Conservation (phyloP, 805 yeast genomes). For the Starmerella vitae region DNA sequence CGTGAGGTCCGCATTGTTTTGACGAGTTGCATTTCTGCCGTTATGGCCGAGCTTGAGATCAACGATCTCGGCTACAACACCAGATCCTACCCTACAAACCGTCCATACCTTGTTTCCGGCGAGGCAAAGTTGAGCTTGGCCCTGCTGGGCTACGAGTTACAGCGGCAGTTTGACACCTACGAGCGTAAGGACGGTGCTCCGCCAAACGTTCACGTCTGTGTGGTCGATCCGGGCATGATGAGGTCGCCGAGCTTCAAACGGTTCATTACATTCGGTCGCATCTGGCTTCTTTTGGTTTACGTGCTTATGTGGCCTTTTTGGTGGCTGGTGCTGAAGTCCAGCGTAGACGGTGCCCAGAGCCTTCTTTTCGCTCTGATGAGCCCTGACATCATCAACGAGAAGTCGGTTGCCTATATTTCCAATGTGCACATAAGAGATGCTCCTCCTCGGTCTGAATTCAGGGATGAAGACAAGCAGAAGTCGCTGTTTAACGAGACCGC, state of each 20-base stretch:
- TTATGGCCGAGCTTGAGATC: conserved; percentile 52
- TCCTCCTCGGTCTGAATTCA: conserved; percentile 49
- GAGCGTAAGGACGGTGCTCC: conserved; percentile 59
- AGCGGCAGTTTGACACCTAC: conserved; percentile 43
- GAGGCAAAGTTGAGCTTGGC: conserved; percentile 65
- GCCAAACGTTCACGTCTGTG: conserved; percentile 50
- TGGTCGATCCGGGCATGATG: conserved; percentile 88
- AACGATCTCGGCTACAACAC: conserved; percentile 43
- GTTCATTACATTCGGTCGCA: conserved; percentile 53
- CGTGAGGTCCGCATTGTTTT: conserved; percentile 76
- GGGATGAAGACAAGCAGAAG: conserved; percentile 47
- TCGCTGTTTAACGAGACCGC: conserved; percentile 49
- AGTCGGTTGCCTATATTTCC: conserved; percentile 58
- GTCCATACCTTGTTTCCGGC: conserved; percentile 70
- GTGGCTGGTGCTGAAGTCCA: conserved; percentile 67
- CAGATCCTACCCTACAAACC: conserved; percentile 42
- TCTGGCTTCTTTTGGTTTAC: conserved; percentile 43
- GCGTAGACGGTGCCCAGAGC: conserved; percentile 69
- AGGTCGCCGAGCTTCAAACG: conserved; percentile 77
- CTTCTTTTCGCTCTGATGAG: conserved; percentile 52
- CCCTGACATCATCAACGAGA: conserved; percentile 50
- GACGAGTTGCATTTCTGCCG: conserved; percentile 67
- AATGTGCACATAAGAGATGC: conserved; percentile 45
- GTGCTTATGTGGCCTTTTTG: conserved; percentile 63
- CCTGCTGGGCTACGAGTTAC: conserved; percentile 67